These are phyloP conservation scores for Rhodocollybia butyracea DNA, from an alignment of 768 basidiomycete genomes.

Conservation along the genomic window DNA sequence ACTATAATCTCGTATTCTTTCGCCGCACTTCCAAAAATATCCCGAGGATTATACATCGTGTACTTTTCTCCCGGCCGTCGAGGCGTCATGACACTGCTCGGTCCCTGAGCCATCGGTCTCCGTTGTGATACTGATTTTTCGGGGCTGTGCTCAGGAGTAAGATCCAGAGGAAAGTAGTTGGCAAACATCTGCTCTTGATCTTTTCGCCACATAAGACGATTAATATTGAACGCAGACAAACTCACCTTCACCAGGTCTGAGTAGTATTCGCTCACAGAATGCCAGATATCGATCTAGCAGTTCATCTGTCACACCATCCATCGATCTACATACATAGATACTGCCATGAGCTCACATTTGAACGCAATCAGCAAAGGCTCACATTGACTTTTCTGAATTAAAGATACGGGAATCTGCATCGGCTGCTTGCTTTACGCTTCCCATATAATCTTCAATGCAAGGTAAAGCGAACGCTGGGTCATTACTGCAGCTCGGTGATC, in stretches of 20 bases:
- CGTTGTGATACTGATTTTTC: slow-evolving; percentile 5
- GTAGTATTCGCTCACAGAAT: slow-evolving; percentile 59
- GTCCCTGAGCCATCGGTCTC: not conserved
- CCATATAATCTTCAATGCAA: slow-evolving; percentile 44
- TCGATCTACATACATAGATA: slow-evolving; percentile 43
- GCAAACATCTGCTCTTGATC: slow-evolving; percentile 30
- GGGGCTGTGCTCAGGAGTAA: not conserved
- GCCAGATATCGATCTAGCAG: slow-evolving; percentile 62
- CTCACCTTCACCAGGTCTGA: slow-evolving; percentile 27
- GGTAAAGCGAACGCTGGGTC: slow-evolving; percentile 68
- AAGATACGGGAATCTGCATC: slow-evolving; percentile 34
- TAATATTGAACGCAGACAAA: slow-evolving; percentile 13
- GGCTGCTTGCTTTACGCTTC: slow-evolving; percentile 34
- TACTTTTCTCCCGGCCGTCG: slow-evolving; percentile 57
- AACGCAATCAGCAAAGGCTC: slow-evolving; percentile 19
- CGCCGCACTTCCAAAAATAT: slow-evolving; percentile 57
- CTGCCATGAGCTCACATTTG: slow-evolving; percentile 5
- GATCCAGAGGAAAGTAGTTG: slow-evolving; percentile 35
- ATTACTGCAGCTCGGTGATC: slow-evolving; percentile 37
- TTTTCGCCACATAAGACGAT: not conserved
- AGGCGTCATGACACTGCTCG: not conserved
- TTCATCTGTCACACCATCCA: slow-evolving; percentile 46
- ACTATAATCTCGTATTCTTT: slow-evolving; percentile 51
- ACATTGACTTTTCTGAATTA: slow-evolving; percentile 45
- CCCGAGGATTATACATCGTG: slow-evolving; percentile 64